Conservation (phyloP, 306 rosid species). For the Cicer bijugum region DNA sequence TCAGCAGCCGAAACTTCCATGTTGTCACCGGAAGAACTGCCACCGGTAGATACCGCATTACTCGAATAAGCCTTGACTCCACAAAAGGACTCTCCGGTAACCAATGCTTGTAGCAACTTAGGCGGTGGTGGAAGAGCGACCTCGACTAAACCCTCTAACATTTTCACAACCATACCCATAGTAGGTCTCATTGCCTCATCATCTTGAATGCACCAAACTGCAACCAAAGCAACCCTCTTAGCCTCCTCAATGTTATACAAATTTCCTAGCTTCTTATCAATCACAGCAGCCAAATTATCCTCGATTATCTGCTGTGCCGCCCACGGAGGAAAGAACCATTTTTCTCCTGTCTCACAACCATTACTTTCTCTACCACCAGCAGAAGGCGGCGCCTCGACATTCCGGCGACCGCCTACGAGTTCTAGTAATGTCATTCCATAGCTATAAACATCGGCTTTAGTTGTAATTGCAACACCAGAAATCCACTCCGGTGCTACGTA, state of each 20-base stretch:
- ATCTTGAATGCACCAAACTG: constrained; percentile 96
- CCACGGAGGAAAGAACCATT: constrained; percentile 95
- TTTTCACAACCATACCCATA: constrained; percentile 80
- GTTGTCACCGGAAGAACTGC: constrained; percentile 53
- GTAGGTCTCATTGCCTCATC: constrained; percentile 73
- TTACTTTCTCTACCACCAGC: constrained; percentile 45
- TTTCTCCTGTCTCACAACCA: constrained; percentile 51
- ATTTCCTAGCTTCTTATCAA: constrained; percentile 64
- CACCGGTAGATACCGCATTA: constrained; percentile 40
- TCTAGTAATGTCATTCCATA: constrained; percentile 85
- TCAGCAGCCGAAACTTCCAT: constrained; percentile 53
- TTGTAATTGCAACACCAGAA: constrained; percentile 78
- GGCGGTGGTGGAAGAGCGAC: constrained; percentile 73
- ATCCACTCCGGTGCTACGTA: constrained; percentile 93
- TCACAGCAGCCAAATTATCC: constrained; percentile 59
- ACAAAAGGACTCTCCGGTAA: constrained; percentile 72
- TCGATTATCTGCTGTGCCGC: constrained; percentile 68
- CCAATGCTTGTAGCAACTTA: constrained; percentile 77
- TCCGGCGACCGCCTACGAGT: constrained; percentile 74
- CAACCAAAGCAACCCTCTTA: constrained; percentile 66
- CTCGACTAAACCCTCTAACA: constrained; percentile 78
- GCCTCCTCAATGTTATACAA: constrained; percentile 61
- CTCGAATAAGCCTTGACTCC: constrained; percentile 63
- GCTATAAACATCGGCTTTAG: constrained; percentile 89
- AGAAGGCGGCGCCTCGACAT: constrained; percentile 62